Evolutionary conservation across 345 rosid genomes (phyloP), one percentile per base, ranked within the genome.

Genomic region (Populus ilicifolia): DNA sequence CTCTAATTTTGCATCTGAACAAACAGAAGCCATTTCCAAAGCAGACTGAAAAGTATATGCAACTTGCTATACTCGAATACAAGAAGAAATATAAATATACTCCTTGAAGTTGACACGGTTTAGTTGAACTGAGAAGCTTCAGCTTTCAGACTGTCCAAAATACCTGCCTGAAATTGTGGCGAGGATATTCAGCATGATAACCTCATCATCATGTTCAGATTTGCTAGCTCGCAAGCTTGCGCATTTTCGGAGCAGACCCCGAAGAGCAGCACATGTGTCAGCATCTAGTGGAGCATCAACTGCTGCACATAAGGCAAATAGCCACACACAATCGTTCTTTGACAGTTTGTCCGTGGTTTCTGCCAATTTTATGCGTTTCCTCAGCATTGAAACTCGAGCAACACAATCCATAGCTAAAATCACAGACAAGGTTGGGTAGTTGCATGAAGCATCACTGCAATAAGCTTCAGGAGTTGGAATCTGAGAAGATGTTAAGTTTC

Each of bases 201-300:
- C 86, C 78, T 96, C 97, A 77, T 92, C 94, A 73, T 90, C 95
- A 33, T 84, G 71, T 68, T 89, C 92, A 4, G 85, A 85, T 80
- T 89, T 91, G 35, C 29, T 84, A 10, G 91, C 89, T 76, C 97
- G 86, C 75, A 92, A 70, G 81, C 85, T 88, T 1, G 98, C 94
- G 74, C 99, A 93, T 68, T 92, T 92, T 25, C 97, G 89, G 41
- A 93, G 85, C 75, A 92, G 80, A 77, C 87, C 80, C 17, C 95
- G 87, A 20, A 93, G 86, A 35, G 88, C 82, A 79, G 95, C 98
- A 52, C 90, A 81, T 6, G 92, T 87, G 78, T 89, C 95, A 0
- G 88, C 94, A 66, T 89, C 88, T 50, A 91, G 41, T 4, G 99
- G 99, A 41, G 88, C 81, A 64, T 96, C 97, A 41, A 93, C 87